Percentiles rank a stretch among this genome's conserved stretches.
Evolutionary conservation across 2,329 filamentous ascomycete species (phyloP).

Genomic region (Fusarium sublunatum): DNA sequence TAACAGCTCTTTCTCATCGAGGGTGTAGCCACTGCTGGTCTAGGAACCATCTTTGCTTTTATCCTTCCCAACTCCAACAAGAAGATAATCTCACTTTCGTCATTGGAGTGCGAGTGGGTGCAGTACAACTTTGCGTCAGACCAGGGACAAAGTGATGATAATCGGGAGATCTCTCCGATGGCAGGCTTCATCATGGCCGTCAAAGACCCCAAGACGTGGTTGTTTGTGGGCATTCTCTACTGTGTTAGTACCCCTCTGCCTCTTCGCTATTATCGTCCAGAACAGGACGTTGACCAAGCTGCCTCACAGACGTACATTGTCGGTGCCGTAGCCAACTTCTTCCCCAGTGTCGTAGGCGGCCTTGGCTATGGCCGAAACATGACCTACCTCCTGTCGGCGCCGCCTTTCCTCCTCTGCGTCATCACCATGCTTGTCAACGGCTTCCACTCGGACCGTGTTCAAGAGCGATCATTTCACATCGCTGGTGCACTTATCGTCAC

Average conservation of each 20-base stretch:
- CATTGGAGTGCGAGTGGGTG: constrained; percentile 11
- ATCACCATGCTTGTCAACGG: constrained; percentile 22
- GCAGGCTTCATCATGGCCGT: constrained; percentile 40
- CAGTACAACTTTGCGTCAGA: constrained; percentile 13
- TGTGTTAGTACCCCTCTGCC: not conserved
- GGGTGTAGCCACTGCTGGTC: constrained; percentile 7
- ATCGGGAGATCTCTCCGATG: constrained; percentile 25
- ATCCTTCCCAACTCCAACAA: constrained; percentile 15
- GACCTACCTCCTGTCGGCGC: constrained; percentile 40
- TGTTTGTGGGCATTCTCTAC: constrained; percentile 8
- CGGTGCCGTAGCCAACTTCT: constrained; percentile 38
- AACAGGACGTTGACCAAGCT: not conserved
- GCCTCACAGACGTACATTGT: constrained; percentile 3
- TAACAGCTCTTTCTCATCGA: constrained; percentile 20
- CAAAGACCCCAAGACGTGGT: constrained; percentile 11
- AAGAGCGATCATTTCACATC: constrained; percentile 28
- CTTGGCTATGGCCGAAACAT: constrained; percentile 45
- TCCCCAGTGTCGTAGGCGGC: constrained; percentile 40
- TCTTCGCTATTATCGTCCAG: not conserved
- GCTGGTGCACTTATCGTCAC: not conserved
- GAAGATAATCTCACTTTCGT: not conserved
- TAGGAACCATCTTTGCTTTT: constrained; percentile 12
- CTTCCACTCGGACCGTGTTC: constrained; percentile 35
- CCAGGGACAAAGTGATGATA: constrained; percentile 9
- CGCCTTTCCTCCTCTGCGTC: constrained; percentile 36